phyloP scores from a whole-genome alignment of 73 alveolate genomes.

The Durusdinium trenchii region DNA sequence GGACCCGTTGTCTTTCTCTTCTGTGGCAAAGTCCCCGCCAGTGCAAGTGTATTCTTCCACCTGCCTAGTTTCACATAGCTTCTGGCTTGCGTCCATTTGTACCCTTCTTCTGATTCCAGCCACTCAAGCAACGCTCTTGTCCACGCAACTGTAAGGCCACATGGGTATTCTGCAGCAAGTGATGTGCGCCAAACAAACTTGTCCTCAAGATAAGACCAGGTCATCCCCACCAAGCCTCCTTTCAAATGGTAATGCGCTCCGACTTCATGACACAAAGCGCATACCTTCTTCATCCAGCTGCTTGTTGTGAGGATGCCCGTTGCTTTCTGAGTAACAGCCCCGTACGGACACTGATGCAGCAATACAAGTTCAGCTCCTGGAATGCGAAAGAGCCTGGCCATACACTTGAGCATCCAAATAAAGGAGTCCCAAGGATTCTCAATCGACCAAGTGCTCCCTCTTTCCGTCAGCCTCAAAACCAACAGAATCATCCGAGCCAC shows the following conservation, averaged over 20 bases:
- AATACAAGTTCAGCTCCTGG: not conserved
- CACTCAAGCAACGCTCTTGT: too few relatives aligned
- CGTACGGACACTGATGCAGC: conserved; percentile 21
- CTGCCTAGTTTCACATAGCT: too few relatives aligned
- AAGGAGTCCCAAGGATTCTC: conserved; percentile 11
- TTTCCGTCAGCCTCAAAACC: not conserved
- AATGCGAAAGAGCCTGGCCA: not conserved
- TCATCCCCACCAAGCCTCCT: not conserved
- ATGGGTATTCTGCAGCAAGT: too few relatives aligned
- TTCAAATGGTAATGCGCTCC: not conserved
- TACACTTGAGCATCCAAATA: not conserved
- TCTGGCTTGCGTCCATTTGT: too few relatives aligned
- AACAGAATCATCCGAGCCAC: not conserved
- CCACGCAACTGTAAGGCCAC: too few relatives aligned
- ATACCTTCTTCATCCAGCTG: conserved; percentile 24
- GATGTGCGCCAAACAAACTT: too few relatives aligned
- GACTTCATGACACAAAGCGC: not conserved
- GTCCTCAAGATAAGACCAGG: not conserved
- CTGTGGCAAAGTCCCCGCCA: too few relatives aligned
- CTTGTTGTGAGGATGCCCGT: not conserved
- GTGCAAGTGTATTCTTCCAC: too few relatives aligned
- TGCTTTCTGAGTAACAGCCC: not conserved
- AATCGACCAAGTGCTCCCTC: not conserved
- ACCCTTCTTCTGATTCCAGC: too few relatives aligned
- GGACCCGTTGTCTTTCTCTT: not conserved